Evolutionary conservation across 2,329 filamentous ascomycete species (phyloP), one percentile per base, ranked within the genome.

Genomic region (Akanthomyces uredinophilus): DNA sequence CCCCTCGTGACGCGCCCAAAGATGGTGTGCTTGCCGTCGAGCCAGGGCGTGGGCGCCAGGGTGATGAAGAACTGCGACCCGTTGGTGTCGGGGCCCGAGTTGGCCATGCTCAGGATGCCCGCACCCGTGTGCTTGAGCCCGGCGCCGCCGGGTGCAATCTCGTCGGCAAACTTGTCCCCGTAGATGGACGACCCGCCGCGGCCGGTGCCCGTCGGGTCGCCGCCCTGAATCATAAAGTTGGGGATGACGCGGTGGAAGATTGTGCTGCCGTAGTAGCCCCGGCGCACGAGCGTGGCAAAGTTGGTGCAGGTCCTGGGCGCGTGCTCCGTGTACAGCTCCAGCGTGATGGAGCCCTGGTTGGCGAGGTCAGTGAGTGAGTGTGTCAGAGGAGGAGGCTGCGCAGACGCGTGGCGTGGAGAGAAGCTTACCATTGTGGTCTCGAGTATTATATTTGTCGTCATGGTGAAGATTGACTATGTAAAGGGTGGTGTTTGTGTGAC

Each of bases 11-110:
- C 92, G 60, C 94, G 81, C 1, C 95, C 95, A 72, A 99, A 99
- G 67, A 99, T 96, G 13, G 93, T 96, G 74, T 99, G 94, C 76
- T 96, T 97, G 24, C 93, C 92, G 76, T 99, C 95, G 64, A 99
- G 78, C 94, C 94, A 98, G 0, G 95, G 95, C 18, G 95, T 94
- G 5, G 94, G 94, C 8, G 92, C 94, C 39, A 98, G 81, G 0
- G 95, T 98, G 67, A 99, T 87, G 73, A 98, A 98, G 77, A 98
- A 99, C 77, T 98, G 95, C 63, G 87, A 91, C 24, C 94, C 94
- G 74, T 98, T 98, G 41, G 94, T 96, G 74, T 98, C 87, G 10
- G 91, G 91, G 0, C 95, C 95, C 18, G 88, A 87, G 77, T 99
- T 99, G 64, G 95, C 95, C 95, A 99, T 99, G 77, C 88, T 92